A percentile compares a stretch with the other conserved stretches of the same genome.
phyloP scores from a whole-genome alignment of 2,329 filamentous ascomycete genomes.

The Xylariaceae sp. region DNA sequence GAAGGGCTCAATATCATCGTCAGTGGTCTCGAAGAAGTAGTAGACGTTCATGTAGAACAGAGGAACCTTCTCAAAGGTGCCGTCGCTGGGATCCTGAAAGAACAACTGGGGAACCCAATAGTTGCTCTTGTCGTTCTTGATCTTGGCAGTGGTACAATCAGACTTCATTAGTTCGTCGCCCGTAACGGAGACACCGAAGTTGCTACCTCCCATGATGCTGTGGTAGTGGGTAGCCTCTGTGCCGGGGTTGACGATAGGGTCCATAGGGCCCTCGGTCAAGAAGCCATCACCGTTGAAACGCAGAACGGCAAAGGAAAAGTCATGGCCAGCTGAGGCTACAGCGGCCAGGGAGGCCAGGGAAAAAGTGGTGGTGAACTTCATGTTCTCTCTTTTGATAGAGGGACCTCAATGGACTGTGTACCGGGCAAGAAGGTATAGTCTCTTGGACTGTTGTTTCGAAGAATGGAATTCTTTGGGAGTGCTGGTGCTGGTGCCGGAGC shows the following conservation, averaged over 20 bases:
- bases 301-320: slow-evolving; percentile 60
- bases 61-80: slow-evolving; percentile 60
- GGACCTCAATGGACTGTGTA: slow-evolving; percentile 9
- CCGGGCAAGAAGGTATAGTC: slow-evolving; percentile 6
- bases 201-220: slow-evolving; percentile 66
- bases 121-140: slow-evolving; percentile 65
- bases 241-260: slow-evolving; percentile 66
- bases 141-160: slow-evolving; percentile 65
- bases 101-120: slow-evolving; percentile 76
- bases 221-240: slow-evolving; percentile 59
- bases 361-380: slow-evolving; percentile 20
- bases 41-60: slow-evolving; percentile 73
- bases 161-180: slow-evolving; percentile 57
- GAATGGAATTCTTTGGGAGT: slow-evolving; percentile 12
- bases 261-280: slow-evolving; percentile 55
- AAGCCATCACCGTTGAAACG: slow-evolving; percentile 64
- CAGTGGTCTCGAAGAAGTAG: slow-evolving; percentile 65
- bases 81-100: slow-evolving; percentile 60
- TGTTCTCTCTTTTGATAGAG: slow-evolving; percentile 8
- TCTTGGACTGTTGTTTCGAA: slow-evolving; percentile 13
- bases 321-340: slow-evolving; percentile 37
- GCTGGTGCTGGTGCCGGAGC: slow-evolving; percentile 11
- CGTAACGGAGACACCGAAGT: slow-evolving; percentile 58
- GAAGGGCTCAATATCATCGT: slow-evolving; percentile 66
- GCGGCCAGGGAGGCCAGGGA: slow-evolving; percentile 29